Percentiles rank a stretch among this genome's conserved stretches.
These are phyloP conservation scores for Teunomyces stri DNA, from an alignment of 805 yeast species.

Conservation along the genomic window DNA sequence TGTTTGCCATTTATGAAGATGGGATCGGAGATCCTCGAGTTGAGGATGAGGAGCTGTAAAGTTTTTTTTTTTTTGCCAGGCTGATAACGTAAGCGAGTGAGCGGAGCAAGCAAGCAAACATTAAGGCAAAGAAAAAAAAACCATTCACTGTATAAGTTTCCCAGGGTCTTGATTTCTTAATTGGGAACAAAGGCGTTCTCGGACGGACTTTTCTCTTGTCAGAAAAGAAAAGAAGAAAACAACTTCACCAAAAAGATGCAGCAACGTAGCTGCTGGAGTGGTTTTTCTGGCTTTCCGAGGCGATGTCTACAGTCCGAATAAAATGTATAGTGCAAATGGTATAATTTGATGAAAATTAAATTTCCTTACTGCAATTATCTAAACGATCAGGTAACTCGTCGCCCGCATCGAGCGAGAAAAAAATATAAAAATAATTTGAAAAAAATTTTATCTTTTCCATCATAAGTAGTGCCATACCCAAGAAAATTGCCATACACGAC, in stretches of 20 bases:
- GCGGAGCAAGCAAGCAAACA: not conserved
- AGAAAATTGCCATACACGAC: constrained; percentile 2
- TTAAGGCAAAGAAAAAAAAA: not conserved
- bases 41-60: constrained; percentile 48
- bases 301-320: too few relatives aligned
- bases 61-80: too few relatives aligned
- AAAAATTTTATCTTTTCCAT: constrained; percentile 31
- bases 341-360: not conserved
- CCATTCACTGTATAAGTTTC: not conserved
- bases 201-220: not conserved
- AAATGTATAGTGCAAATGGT: too few relatives aligned
- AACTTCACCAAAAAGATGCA: not conserved
- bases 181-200: not conserved
- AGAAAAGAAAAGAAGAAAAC: not conserved
- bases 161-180: not conserved
- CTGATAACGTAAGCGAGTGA: not conserved
- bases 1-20: constrained; percentile 93
- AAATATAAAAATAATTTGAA: constrained; percentile 2
- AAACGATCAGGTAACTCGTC: not conserved
- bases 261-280: too few relatives aligned
- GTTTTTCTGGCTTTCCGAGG: too few relatives aligned
- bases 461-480: constrained; percentile 12
- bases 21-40: constrained; percentile 95
- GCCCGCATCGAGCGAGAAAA: not conserved
- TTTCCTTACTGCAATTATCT: not conserved